These are phyloP conservation scores for Astrocystis sublimbata DNA, from an alignment of 495 filamentous ascomycete species.

Conservation along the genomic window DNA sequence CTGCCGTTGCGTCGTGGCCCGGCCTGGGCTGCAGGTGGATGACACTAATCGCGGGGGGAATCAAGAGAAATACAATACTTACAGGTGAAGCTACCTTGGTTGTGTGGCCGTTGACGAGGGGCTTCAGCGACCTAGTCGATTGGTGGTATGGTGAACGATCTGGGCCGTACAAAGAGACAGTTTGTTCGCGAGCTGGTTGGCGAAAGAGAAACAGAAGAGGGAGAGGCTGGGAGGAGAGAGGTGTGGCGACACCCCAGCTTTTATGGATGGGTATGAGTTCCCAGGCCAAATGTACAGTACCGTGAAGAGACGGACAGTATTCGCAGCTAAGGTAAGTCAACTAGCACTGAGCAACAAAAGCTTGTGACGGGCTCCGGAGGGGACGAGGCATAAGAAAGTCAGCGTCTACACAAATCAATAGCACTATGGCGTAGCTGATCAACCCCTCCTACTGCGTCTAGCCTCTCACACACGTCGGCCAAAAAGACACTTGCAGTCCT, in stretches of 20 bases:
- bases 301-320: constrained; percentile 14
- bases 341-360: constrained; percentile 23
- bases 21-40: constrained; percentile 18
- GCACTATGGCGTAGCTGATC: constrained; percentile 26
- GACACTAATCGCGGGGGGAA: not conserved
- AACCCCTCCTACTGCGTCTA: constrained; percentile 30
- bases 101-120: not conserved
- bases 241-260: constrained; percentile 30
- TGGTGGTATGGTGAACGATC: constrained; percentile 21
- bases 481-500: constrained; percentile 24
- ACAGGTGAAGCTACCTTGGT: constrained; percentile 2
- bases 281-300: not conserved
- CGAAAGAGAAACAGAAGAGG: constrained; percentile 31
- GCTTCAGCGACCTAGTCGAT: constrained; percentile 17
- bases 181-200: constrained; percentile 32
- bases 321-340: constrained; percentile 30
- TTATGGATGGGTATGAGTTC: constrained; percentile 28
- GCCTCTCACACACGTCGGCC: constrained; percentile 22
- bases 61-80: constrained; percentile 16
- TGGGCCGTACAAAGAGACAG: constrained; percentile 25
- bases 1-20: not conserved
- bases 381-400: constrained; percentile 14
- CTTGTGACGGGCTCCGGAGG: constrained; percentile 24
- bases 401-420: not conserved
- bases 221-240: constrained; percentile 24